Percentiles rank a stretch among this genome's conserved stretches.
Evolutionary conservation across 164 flowering plant species (phyloP).

Genomic region (Euptelea pleiosperma): DNA sequence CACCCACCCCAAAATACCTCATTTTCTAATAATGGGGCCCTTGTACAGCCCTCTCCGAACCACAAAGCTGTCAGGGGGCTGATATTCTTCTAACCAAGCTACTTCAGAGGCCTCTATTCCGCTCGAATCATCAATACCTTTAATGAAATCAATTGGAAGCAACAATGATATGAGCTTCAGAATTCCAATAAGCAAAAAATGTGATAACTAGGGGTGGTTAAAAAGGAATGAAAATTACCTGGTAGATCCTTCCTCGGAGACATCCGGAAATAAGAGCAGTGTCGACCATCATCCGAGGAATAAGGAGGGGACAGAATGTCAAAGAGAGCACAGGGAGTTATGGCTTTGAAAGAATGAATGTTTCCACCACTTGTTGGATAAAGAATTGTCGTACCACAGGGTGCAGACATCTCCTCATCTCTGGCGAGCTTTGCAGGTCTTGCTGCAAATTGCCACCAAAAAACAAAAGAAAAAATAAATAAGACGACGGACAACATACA

Average conservation of each 20-base stretch:
- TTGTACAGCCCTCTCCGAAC: conserved; percentile 60
- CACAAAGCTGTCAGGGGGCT: conserved; percentile 71
- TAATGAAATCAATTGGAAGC: background rate
- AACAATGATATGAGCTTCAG: background rate
- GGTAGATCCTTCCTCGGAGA: conserved; percentile 39
- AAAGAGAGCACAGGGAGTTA: conserved; percentile 75
- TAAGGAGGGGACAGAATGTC: conserved; percentile 76
- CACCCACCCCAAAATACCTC: conserved; percentile 20
- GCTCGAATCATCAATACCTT: conserved; percentile 37
- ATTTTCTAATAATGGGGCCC: conserved; percentile 55
- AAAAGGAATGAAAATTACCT: conserved; percentile 33
- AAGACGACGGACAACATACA: background rate
- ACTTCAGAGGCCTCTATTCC: conserved; percentile 46
- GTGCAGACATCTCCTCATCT: conserved; percentile 63
- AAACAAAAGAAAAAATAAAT: background rate
- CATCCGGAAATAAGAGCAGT: conserved; percentile 58
- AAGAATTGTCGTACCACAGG: conserved; percentile 58
- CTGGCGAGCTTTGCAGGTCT: conserved; percentile 62
- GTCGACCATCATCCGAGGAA: conserved; percentile 61
- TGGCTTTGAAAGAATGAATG: conserved; percentile 66
- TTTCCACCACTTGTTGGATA: conserved; percentile 74
- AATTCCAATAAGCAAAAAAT: background rate
- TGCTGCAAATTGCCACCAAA: conserved; percentile 33
- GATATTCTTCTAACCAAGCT: conserved; percentile 68
- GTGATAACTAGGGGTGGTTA: no score